Evolutionary conservation across 176 grass and related monocot genomes (phyloP).

Genomic region (Oryza meridionalis): DNA sequence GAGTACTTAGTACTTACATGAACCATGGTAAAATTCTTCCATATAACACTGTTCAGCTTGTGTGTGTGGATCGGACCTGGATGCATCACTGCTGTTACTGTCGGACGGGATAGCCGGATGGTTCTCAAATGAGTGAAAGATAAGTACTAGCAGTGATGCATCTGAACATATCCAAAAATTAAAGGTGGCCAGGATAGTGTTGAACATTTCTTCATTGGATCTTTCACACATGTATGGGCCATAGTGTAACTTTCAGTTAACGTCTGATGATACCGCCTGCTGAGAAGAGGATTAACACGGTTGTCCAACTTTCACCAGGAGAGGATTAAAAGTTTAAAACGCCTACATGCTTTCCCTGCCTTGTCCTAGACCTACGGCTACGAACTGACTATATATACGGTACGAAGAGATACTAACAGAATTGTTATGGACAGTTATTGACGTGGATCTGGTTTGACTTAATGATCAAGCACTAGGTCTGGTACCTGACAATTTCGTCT

Average conservation of each 20-base stretch:
- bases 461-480: background rate
- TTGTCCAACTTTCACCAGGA: background rate
- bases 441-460: background rate
- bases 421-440: constrained; percentile 15
- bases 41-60: background rate
- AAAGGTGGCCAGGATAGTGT: background rate
- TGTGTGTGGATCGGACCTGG: constrained; percentile 1
- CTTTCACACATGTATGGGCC: constrained; percentile 8
- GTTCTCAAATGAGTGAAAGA: background rate
- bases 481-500: background rate
- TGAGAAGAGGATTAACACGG: background rate
- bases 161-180: constrained; percentile 22
- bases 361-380: background rate
- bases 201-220: constrained; percentile 3
- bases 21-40: background rate
- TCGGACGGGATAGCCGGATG: background rate
- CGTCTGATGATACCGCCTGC: background rate
- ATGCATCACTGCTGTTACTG: background rate
- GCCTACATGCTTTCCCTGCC: background rate
- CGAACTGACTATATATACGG: background rate
- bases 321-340: background rate
- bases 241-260: background rate
- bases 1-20: background rate
- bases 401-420: constrained; percentile 4
- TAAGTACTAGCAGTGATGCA: constrained; percentile 2